Percentiles rank a stretch among this genome's conserved stretches.
Evolutionary conservation across 495 filamentous ascomycete genomes (phyloP).

Genomic region (Pseudomonodictys pantanalensis): DNA sequence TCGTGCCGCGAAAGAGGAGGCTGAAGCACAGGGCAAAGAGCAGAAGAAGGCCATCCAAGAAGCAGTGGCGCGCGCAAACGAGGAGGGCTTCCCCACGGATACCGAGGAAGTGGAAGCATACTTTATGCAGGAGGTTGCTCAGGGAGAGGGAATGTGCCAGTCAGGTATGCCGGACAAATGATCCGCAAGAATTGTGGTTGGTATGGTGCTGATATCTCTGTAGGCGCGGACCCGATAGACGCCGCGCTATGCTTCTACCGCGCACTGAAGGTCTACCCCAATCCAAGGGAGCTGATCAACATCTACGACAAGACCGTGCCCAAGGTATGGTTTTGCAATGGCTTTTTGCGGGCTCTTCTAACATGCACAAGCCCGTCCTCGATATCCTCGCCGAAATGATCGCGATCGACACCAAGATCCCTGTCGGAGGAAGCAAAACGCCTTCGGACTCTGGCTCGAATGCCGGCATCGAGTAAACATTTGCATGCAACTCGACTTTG

Average conservation of each 20-base stretch:
- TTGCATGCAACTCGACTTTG: neutral
- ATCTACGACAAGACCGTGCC: conserved; percentile 98
- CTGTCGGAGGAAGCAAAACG: conserved; percentile 49
- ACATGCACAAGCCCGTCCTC: conserved; percentile 65
- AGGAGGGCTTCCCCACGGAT: conserved; percentile 85
- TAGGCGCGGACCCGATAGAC: conserved; percentile 72
- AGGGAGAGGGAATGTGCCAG: conserved; percentile 72
- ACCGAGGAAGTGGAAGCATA: conserved; percentile 87
- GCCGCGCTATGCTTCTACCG: conserved; percentile 95
- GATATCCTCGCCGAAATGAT: conserved; percentile 98
- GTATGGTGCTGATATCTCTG: conserved; percentile 5
- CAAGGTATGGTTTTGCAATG: conserved; percentile 54
- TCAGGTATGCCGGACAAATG: conserved; percentile 55
- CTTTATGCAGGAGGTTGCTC: conserved; percentile 92
- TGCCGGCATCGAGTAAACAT: conserved; percentile 5
- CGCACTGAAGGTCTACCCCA: conserved; percentile 96
- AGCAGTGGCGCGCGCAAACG: conserved; percentile 72
- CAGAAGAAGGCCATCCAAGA: conserved; percentile 71
- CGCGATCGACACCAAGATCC: conserved; percentile 74
- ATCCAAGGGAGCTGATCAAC: conserved; percentile 83
- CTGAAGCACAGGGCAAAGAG: conserved; percentile 54
- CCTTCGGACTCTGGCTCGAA: conserved; percentile 28
- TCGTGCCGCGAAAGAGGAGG: conserved; percentile 23
- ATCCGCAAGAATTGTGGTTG: neutral
- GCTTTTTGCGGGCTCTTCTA: conserved; percentile 9